phyloP scores from a whole-genome alignment of 129 eudicot species.

The Flaveria ramosissima region DNA sequence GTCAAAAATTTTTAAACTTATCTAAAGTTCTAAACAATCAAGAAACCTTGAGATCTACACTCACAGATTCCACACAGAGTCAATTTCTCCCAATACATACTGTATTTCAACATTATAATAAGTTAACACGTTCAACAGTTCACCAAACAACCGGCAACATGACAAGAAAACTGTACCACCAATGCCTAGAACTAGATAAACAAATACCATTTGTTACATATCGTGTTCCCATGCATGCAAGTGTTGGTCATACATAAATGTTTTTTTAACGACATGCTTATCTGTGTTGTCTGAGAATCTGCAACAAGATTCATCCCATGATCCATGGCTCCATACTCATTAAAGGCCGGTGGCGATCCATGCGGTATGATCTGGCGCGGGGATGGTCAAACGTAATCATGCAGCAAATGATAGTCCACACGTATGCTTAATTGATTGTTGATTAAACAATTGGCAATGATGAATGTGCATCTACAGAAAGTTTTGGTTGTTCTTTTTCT shows the following conservation, averaged over 20 bases:
- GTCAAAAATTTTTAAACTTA: background rate
- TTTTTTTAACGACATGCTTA: constrained; percentile 27
- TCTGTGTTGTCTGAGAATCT: constrained; percentile 35
- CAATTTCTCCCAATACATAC: constrained; percentile 25
- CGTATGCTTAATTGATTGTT: constrained; percentile 20
- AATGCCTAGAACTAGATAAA: constrained; percentile 35
- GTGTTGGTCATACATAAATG: constrained; percentile 29
- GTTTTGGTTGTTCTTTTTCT: constrained; percentile 38
- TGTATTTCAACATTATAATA: constrained; percentile 32
- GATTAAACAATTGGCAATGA: constrained; percentile 33
- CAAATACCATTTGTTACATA: constrained; percentile 21
- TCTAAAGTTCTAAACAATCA: constrained; percentile 15
- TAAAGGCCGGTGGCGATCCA: constrained; percentile 15
- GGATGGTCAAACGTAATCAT: constrained; percentile 34
- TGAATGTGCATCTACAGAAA: constrained; percentile 35
- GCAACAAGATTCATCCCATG: constrained; percentile 30
- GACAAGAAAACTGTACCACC: constrained; percentile 33
- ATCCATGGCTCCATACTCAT: constrained; percentile 13
- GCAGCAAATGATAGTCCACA: constrained; percentile 34
- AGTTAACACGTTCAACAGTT: constrained; percentile 34
- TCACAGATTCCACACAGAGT: constrained; percentile 24
- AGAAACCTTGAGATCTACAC: constrained; percentile 33
- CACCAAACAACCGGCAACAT: constrained; percentile 42
- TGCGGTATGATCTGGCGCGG: constrained; percentile 23
- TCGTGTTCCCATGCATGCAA: constrained; percentile 33